Evolutionary conservation across 2,329 filamentous ascomycete species (phyloP), one percentile per base, ranked within the genome.

Genomic region (Phaeosphaeriaceae sp.): DNA sequence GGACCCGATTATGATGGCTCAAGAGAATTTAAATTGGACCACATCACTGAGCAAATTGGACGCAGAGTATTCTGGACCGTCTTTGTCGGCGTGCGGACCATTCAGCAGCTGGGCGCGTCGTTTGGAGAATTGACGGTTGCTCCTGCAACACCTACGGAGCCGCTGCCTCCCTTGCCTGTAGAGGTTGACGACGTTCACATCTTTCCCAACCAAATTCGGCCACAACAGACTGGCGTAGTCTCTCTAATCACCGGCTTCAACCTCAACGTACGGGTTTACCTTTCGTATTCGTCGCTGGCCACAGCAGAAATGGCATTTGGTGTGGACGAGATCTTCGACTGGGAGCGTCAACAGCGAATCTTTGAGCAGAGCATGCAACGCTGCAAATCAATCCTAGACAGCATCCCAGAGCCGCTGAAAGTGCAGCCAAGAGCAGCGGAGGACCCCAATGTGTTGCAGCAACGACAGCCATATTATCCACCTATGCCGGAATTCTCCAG

Each of bases 111-210:
- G 19, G 92, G 91, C 33, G 86, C 87, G 17, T 86, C 86, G 0
- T 88, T 90, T 60, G 86, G 86, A 36, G 91, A 93, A 67, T 80
- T 93, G 40, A 85, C 90, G 36, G 88, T 96, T 51, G 87, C 90
- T 9, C 92, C 92, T 2, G 88, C 90, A 1, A 96, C 91, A 0
- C 87, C 88, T 0, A 88, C 85, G 24, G 87, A 92, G 45, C 89
- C 88, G 4, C 92, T 95, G 65, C 93, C 93, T 3, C 89, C 91
- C 7, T 83, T 93, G 13, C 93, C 93, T 0, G 81, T 89, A 20
- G 92, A 96, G 69, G 87, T 96, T 1, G 93, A 97, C 66, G 93
- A 97, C 75, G 88, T 90, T 56, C 93, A 88, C 70, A 91, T 97
- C 57, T 88, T 88, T 57, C 82, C 88, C 1, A 86, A 88, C 22